Percentiles rank a stretch among this genome's conserved stretches.
phyloP scores from a whole-genome alignment of 106 monocot genomes.

The Dendrobium nobile region DNA sequence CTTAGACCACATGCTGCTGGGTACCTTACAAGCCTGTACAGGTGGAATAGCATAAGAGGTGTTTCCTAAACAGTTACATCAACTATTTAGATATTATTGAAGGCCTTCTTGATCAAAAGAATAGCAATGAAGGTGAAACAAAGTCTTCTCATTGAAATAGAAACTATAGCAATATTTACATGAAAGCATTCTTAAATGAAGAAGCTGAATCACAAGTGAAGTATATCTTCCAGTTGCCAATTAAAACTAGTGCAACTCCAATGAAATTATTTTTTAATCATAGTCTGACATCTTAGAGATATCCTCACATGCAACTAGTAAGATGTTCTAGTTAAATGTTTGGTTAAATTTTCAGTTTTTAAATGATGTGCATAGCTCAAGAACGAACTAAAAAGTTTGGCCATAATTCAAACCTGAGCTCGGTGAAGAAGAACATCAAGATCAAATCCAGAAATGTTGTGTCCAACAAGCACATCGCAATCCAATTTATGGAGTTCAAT shows the following conservation, averaged over 20 bases:
- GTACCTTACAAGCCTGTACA: slow-evolving; percentile 68
- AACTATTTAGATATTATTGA: not conserved
- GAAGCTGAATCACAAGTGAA: not conserved
- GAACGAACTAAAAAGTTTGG: not conserved
- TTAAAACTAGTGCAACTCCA: not conserved
- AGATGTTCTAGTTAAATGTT: not conserved
- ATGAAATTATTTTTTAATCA: not conserved
- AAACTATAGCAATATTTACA: not conserved
- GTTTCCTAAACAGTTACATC: not conserved
- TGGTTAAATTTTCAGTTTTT: not conserved
- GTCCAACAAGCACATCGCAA: slow-evolving; percentile 88
- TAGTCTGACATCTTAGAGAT: not conserved
- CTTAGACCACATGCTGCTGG: slow-evolving; percentile 88
- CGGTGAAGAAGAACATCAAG: slow-evolving; percentile 95
- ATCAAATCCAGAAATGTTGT: slow-evolving; percentile 98
- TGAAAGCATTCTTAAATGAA: not conserved
- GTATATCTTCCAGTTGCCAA: not conserved
- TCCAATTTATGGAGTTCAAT: slow-evolving; percentile 88
- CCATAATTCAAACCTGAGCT: slow-evolving; percentile 58
- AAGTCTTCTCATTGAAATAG: not conserved
- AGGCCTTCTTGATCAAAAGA: not conserved
- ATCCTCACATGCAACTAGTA: not conserved
- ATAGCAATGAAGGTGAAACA: not conserved
- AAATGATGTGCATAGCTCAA: not conserved
- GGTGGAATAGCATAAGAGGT: not conserved